A percentile compares a stretch with the other conserved stretches of the same genome.
These are phyloP conservation scores for Comarum palustre DNA, from an alignment of 306 rosid species.

Conservation along the genomic window DNA sequence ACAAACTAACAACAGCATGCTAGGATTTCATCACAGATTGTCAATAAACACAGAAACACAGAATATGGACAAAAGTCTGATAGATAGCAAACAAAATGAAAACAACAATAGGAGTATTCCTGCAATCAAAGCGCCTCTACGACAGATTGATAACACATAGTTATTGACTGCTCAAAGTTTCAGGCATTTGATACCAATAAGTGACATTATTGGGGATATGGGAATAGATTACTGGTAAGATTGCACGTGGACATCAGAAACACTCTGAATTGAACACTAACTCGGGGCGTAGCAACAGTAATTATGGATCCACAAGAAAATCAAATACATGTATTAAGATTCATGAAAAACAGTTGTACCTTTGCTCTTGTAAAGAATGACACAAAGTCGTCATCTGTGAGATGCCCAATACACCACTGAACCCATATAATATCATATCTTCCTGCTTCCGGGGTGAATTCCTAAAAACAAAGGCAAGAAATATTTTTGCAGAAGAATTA, in stretches of 20 bases:
- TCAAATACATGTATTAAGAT: not conserved
- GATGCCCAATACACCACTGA: slow-evolving; percentile 98
- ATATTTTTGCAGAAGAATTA: slow-evolving; percentile 2
- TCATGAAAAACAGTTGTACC: slow-evolving; percentile 41
- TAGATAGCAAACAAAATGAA: not conserved
- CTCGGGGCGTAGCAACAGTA: not conserved
- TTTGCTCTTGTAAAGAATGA: slow-evolving; percentile 83
- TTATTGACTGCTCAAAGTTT: not conserved
- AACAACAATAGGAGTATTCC: not conserved
- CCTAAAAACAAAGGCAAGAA: slow-evolving; percentile 43
- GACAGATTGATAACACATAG: not conserved
- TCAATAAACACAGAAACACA: not conserved
- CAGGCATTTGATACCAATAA: not conserved
- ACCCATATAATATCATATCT: slow-evolving; percentile 96
- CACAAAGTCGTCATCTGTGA: slow-evolving; percentile 88
- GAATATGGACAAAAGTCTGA: not conserved
- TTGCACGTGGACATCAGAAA: not conserved
- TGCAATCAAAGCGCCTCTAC: not conserved
- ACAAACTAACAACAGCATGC: not conserved
- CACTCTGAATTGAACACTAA: not conserved
- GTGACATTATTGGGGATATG: not conserved
- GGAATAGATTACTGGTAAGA: not conserved
- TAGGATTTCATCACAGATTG: not conserved
- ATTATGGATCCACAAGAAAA: not conserved
- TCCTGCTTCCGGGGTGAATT: slow-evolving; percentile 76